Evolutionary conservation across 345 rosid species (phyloP), one percentile per base, ranked within the genome.

Genomic region (Pistacia integerrima): DNA sequence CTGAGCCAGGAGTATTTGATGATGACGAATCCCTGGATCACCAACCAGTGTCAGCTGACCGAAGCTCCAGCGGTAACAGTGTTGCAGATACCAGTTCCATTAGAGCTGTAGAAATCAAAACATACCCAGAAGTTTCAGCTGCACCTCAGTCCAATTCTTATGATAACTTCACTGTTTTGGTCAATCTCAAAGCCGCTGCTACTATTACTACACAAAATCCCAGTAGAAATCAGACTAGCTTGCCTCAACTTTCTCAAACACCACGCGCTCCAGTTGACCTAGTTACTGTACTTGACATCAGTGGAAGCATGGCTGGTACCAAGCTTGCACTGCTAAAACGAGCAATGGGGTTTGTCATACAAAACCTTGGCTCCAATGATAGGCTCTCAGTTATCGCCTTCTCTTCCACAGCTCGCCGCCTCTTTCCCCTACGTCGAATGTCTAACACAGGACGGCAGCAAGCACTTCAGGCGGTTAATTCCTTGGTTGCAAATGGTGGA

Each of bases 271-370:
- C 97, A 0, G 74, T 97, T 77, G 99, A 97, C 79, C 85, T 94
- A 55, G 98, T 97, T 60, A 94, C 97, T 0, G 96, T 94, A 35
- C 98, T 97, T 76, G 99, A 97, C 78, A 85, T 89, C 77, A 97
- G 99, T 72, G 98, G 98, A 51, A 97, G 99, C 85, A 97, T 97
- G 98, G 95, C 99, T 0, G 99, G 99, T 60, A 97, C 97, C 54
- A 97, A 94, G 85, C 88, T 97, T 33, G 99, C 97, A 57, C 77
- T 97, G 81, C 88, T 97, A 5, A 97, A 97, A 89, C 89, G 98
- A 30, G 99, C 99, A 8, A 94, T 94, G 99, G 99, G 98, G 5
- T 97, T 97, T 75, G 97, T 97, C 48, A 97, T 97, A 81, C 99
- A 94, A 82, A 97, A 94, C 81, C 97, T 97, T 65, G 92, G 98